These are phyloP conservation scores for Fusarium camptoceras DNA, from an alignment of 2,329 filamentous ascomycete species.

Conservation along the genomic window DNA sequence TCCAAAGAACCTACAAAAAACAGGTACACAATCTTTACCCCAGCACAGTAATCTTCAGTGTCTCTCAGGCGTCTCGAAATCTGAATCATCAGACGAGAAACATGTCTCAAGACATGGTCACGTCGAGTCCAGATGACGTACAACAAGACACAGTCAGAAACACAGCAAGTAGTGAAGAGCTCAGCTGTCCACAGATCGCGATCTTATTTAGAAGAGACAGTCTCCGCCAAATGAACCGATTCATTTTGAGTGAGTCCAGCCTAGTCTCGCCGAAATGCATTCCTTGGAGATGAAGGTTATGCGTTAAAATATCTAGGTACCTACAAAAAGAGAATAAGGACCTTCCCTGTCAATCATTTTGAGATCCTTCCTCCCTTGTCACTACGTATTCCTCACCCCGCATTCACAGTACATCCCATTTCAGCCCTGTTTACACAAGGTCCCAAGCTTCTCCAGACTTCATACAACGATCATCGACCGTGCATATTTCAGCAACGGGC, in stretches of 20 bases:
- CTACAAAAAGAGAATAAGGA: not conserved
- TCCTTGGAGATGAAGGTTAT: constrained; percentile 16
- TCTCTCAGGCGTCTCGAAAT: not conserved
- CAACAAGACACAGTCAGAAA: constrained; percentile 22
- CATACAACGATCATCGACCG: not conserved
- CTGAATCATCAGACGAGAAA: constrained; percentile 24
- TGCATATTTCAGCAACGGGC: not conserved
- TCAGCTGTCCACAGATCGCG: constrained; percentile 35
- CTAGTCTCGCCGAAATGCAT: not conserved
- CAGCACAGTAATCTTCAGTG: not conserved
- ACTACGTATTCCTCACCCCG: not conserved
- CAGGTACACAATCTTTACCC: not conserved
- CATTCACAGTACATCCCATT: constrained; percentile 4
- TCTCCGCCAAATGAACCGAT: not conserved
- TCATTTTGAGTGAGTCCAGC: not conserved
- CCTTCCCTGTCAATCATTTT: not conserved
- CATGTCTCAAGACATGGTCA: constrained; percentile 32
- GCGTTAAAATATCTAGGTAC: not conserved
- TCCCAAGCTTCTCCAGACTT: constrained; percentile 18
- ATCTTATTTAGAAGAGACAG: constrained; percentile 19
- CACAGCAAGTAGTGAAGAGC: constrained; percentile 4
- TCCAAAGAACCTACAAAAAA: not conserved
- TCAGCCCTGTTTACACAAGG: constrained; percentile 29
- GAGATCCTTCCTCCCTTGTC: not conserved
- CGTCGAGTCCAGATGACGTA: constrained; percentile 30